Conservation (phyloP, 2,329 filamentous ascomycete genomes). For the Colletotrichum lini region DNA sequence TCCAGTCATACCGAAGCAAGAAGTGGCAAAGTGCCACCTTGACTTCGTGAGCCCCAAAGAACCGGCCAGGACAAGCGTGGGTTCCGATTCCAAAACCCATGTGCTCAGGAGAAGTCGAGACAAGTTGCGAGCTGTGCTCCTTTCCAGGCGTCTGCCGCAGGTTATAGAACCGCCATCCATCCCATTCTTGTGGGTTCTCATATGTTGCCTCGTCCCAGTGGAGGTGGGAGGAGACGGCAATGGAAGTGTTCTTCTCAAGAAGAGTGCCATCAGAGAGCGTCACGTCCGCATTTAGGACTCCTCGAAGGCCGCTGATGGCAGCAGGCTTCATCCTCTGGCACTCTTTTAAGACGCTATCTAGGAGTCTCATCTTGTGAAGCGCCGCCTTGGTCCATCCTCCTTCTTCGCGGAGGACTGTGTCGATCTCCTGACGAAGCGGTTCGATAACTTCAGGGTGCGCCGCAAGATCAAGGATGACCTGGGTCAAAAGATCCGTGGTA, state of each 20-base stretch:
- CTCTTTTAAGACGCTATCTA: conserved; percentile 61
- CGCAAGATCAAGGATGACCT: conserved; percentile 57
- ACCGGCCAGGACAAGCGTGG: background rate
- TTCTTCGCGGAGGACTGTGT: conserved; percentile 51
- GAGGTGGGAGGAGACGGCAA: conserved; percentile 21
- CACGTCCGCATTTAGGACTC: background rate
- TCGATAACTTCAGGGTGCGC: conserved; percentile 56
- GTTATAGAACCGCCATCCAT: conserved; percentile 18
- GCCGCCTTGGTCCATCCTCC: conserved; percentile 52
- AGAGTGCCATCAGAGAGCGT: conserved; percentile 24
- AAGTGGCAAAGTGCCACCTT: background rate
- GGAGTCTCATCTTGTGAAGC: conserved; percentile 55
- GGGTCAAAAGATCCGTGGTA: conserved; percentile 54
- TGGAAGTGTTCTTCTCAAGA: background rate
- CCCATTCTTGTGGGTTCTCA: conserved; percentile 13
- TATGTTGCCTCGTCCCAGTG: conserved; percentile 20
- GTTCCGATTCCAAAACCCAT: conserved; percentile 55
- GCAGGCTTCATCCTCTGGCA: conserved; percentile 47
- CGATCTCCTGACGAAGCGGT: conserved; percentile 60
- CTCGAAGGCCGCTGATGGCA: conserved; percentile 14
- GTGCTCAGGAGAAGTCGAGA: conserved; percentile 53
- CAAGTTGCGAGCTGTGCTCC: conserved; percentile 54
- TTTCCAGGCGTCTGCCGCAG: conserved; percentile 28
- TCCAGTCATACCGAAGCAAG: conserved; percentile 1
- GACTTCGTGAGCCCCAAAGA: background rate